Evolutionary conservation across 148 eudicot genomes (phyloP).

Genomic region (Heliosperma pusillum): DNA sequence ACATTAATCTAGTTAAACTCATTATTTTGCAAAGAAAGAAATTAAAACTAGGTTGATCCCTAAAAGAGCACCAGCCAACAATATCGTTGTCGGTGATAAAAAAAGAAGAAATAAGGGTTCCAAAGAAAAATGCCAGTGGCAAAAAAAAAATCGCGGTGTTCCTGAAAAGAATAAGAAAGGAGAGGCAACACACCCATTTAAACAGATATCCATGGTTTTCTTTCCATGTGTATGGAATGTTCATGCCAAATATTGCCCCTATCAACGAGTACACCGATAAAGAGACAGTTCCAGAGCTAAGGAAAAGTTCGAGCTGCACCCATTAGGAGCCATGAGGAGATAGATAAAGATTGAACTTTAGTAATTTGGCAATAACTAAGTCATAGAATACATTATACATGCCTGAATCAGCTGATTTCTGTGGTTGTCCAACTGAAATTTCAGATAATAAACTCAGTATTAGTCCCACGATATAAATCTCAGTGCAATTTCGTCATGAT

Average conservation of each 20-base stretch:
- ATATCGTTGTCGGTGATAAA: too few relatives aligned
- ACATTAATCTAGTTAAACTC: background rate
- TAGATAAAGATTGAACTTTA: background rate
- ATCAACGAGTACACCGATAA: conserved; percentile 72
- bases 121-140: too few relatives aligned
- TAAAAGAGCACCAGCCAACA: too few relatives aligned
- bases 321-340: conserved; percentile 8
- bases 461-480: background rate
- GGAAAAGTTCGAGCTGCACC: conserved; percentile 77
- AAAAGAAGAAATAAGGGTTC: too few relatives aligned
- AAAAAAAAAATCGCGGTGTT: background rate
- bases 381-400: background rate
- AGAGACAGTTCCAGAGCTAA: conserved; percentile 69
- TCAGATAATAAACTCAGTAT: background rate
- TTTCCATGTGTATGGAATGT: conserved; percentile 74
- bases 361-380: background rate
- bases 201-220: conserved; percentile 54
- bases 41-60: too few relatives aligned
- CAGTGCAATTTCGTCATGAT: background rate
- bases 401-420: conserved; percentile 93
- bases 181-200: conserved; percentile 56
- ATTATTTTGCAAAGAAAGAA: too few relatives aligned
- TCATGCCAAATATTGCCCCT: conserved; percentile 85
- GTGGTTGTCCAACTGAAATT: conserved; percentile 81
- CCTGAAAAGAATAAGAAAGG: background rate